These are phyloP conservation scores for Phytophthora fragariae DNA, from an alignment of 352 stramenopile genomes.

Conservation along the genomic window DNA sequence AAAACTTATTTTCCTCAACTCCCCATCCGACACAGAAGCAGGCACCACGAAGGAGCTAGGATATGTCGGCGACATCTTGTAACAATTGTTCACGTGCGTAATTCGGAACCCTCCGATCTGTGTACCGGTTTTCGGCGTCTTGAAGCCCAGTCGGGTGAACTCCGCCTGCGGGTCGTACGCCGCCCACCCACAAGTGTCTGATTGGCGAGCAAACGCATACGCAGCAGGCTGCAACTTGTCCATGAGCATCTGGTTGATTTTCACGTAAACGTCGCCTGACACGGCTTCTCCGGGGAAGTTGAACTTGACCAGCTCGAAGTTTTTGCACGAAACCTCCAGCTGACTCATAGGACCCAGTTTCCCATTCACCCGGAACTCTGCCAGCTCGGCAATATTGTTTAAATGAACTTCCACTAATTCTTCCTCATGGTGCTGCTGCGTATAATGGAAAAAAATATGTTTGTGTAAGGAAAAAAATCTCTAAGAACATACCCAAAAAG, in stretches of 20 bases:
- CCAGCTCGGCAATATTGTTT: slow-evolving; percentile 81
- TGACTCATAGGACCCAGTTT: slow-evolving; percentile 64
- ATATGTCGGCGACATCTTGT: slow-evolving; percentile 87
- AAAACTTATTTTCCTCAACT: slow-evolving; percentile 85
- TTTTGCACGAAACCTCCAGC: slow-evolving; percentile 88
- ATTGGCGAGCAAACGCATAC: slow-evolving; percentile 49
- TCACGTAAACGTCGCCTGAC: slow-evolving; percentile 73
- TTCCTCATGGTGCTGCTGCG: slow-evolving; percentile 39
- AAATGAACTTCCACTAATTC: slow-evolving; percentile 74
- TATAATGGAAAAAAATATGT: slow-evolving; percentile 13
- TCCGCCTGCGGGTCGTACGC: slow-evolving; percentile 65
- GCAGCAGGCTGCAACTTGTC: slow-evolving; percentile 60
- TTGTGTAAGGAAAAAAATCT: background rate
- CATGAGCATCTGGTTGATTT: slow-evolving; percentile 67
- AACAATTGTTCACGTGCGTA: slow-evolving; percentile 75
- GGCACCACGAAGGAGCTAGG: slow-evolving; percentile 91
- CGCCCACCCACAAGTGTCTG: slow-evolving; percentile 61
- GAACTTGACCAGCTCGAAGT: slow-evolving; percentile 85
- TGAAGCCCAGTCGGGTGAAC: slow-evolving; percentile 69
- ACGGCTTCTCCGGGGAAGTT: slow-evolving; percentile 72
- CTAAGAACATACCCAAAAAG: background rate
- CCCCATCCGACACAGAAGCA: slow-evolving; percentile 90
- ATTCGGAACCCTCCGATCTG: slow-evolving; percentile 69
- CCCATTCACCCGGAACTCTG: slow-evolving; percentile 55
- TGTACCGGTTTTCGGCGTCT: slow-evolving; percentile 41